Base-by-base conservation (phyloP, 768 basidiomycete genomes). In the Mycena belliarum region DNA sequence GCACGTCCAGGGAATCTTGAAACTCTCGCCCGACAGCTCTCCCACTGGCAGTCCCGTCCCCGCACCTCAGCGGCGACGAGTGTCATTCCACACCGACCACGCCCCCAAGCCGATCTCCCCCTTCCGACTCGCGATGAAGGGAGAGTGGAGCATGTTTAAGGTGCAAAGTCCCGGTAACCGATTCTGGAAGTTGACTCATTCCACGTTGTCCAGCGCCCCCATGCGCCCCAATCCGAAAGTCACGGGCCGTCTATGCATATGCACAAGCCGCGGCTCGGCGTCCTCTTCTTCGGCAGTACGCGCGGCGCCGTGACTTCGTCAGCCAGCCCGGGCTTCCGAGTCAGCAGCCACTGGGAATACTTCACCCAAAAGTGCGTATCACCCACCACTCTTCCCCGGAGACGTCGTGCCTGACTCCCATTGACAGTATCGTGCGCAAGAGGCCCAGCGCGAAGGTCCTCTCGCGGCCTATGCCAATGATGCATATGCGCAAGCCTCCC, bases 61-160 rank as follows among this genome's bases (percentile, higher is more conserved):
- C 6, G 4, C 49, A 8, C 0, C 37, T 23, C 35, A 12, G 44
- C 42, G 25, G 9, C 21, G n/a, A n/a, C 56, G 49, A 26, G 56
- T 52, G 21, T 24, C 56, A 41, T 57, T 57, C 16, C 23, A 35
- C 28, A 57, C 50, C 9, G 56, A 46, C 44, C 44, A 23, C 29
- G 49, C 38, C 6, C 9, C 49, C 8, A 57, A 47, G 41, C 49
- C 43, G 8, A 40, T 47, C 49, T 57, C 56, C n/a, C 46, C 45
- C 12, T 16, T 52, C 3, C 55, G 57, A 11, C 18, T 38, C 3
- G 12, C 12, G 29, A n/a, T 41, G 23, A 43, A 44, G 28, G 46
- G 50, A 7, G 55, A 58, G 29, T 58, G 57, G 57, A 48, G 40
- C 33, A 37, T 40, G n/a, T 41, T 33, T 45, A 57, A 43, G 46